Evolutionary conservation across 768 basidiomycete genomes (phyloP).

Genomic region (Leccinellum luteum): DNA sequence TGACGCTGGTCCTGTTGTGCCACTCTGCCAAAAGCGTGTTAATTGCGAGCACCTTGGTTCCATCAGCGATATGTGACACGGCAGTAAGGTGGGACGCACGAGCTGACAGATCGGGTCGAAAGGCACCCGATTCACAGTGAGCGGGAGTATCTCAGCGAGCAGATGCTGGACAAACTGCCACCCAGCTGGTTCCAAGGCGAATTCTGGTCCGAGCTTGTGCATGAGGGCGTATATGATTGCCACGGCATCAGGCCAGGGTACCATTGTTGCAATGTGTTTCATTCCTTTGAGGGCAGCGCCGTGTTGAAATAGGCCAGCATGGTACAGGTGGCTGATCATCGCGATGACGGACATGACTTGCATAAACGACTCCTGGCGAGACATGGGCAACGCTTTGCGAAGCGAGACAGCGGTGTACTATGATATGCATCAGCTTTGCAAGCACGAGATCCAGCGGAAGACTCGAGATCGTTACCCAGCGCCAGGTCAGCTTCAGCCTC

Average conservation of each 20-base stretch:
- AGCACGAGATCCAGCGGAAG: background rate
- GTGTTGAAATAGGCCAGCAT: slow-evolving; percentile 7
- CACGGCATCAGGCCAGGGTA: slow-evolving; percentile 19
- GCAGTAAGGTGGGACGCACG: slow-evolving; percentile 8
- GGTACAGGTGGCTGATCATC: slow-evolving; percentile 17
- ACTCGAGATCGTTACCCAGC: slow-evolving; percentile 11
- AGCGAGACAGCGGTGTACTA: slow-evolving; percentile 9
- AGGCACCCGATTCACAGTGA: background rate
- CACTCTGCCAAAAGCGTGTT: slow-evolving; percentile 7
- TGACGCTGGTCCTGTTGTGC: slow-evolving; percentile 1
- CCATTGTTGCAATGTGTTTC: slow-evolving; percentile 12
- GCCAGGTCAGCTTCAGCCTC: slow-evolving; percentile 14
- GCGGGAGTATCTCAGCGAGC: slow-evolving; percentile 6
- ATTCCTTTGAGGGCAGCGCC: slow-evolving; percentile 4
- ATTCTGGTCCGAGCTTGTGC: slow-evolving; percentile 15
- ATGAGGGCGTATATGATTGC: slow-evolving; percentile 13
- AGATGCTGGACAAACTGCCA: slow-evolving; percentile 15
- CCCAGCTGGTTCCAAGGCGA: slow-evolving; percentile 9
- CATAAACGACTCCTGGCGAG: slow-evolving; percentile 10
- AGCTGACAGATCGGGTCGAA: slow-evolving; percentile 15
- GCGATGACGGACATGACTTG: slow-evolving; percentile 14
- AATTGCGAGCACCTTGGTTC: slow-evolving; percentile 14
- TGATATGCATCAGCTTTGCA: slow-evolving; percentile 2
- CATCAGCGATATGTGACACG: slow-evolving; percentile 1
- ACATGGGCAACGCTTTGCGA: background rate